Conservation (phyloP, 129 eudicot species). For the Helianthus tuberosus region DNA sequence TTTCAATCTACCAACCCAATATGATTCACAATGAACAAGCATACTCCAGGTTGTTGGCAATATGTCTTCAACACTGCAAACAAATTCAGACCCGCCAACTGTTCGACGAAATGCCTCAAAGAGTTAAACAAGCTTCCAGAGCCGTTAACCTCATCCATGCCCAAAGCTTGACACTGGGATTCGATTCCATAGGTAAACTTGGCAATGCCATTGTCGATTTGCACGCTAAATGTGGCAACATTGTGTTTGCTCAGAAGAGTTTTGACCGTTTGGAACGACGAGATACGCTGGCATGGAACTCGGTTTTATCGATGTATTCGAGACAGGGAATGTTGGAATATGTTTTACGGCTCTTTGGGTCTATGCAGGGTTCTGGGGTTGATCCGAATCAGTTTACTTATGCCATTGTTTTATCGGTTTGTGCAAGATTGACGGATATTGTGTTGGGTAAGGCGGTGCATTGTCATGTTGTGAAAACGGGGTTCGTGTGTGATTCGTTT, state of each 20-base stretch:
- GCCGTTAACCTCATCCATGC: constrained; percentile 55
- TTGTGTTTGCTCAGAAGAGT: constrained; percentile 53
- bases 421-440: constrained; percentile 55
- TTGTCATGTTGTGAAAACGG: constrained; percentile 56
- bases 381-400: constrained; percentile 72
- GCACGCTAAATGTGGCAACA: constrained; percentile 79
- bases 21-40: constrained; percentile 21
- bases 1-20: neutral
- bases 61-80: constrained; percentile 68
- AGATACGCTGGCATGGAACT: constrained; percentile 77
- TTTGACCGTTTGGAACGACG: constrained; percentile 47
- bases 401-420: constrained; percentile 82
- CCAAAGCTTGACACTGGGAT: constrained; percentile 56
- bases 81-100: constrained; percentile 61
- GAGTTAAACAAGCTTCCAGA: constrained; percentile 41
- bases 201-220: constrained; percentile 77
- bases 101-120: constrained; percentile 83
- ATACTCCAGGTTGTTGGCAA: constrained; percentile 32
- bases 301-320: constrained; percentile 75
- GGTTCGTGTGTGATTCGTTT: constrained; percentile 54
- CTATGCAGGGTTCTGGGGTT: constrained; percentile 57
- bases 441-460: constrained; percentile 68
- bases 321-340: constrained; percentile 55
- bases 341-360: constrained; percentile 44
- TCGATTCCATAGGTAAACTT: constrained; percentile 54